phyloP scores from a whole-genome alignment of 2,329 filamentous ascomycete genomes.

The Hypoxylon sp. region DNA sequence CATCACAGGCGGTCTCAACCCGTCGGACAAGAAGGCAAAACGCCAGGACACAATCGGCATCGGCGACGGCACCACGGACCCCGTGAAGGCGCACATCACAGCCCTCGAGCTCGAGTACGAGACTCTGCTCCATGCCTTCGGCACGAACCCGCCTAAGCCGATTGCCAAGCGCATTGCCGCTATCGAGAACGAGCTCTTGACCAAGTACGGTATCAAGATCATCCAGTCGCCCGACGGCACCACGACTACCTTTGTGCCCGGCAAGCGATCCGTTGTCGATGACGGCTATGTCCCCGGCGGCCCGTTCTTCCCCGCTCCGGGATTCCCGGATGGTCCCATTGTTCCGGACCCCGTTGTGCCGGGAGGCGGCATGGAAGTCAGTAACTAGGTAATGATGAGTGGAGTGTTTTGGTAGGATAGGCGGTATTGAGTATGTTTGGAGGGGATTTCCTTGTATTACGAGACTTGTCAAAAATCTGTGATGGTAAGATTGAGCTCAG shows the following conservation, averaged over 20 bases:
- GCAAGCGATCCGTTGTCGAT: conserved; percentile 38
- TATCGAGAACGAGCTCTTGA: conserved; percentile 43
- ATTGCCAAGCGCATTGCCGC: conserved; percentile 37
- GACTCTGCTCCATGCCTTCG: conserved; percentile 40
- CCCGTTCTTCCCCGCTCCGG: conserved; percentile 44
- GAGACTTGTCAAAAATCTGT: conserved; percentile 9
- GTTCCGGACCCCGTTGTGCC: conserved; percentile 45
- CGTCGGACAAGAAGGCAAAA: conserved; percentile 13
- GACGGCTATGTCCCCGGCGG: conserved; percentile 42
- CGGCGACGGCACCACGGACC: conserved; percentile 33
- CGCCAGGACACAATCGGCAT: conserved; percentile 35
- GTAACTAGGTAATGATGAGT: conserved; percentile 22
- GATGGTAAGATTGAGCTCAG: conserved; percentile 3
- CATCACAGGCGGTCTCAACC: conserved; percentile 11
- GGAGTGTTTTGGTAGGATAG: conserved; percentile 4
- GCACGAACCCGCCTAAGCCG: conserved; percentile 34
- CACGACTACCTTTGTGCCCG: conserved; percentile 46
- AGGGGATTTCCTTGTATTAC: conserved; percentile 29
- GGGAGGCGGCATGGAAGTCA: conserved; percentile 43
- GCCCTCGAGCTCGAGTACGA: conserved; percentile 45
- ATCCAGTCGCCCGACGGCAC: conserved; percentile 48
- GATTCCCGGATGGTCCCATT: conserved; percentile 41
- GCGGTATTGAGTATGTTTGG: conserved; percentile 1
- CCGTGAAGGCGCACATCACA: conserved; percentile 40
- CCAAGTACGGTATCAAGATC: conserved; percentile 49